phyloP scores from a whole-genome alignment of 257 asterid genomes.

The Solanum corneliomulleri region DNA sequence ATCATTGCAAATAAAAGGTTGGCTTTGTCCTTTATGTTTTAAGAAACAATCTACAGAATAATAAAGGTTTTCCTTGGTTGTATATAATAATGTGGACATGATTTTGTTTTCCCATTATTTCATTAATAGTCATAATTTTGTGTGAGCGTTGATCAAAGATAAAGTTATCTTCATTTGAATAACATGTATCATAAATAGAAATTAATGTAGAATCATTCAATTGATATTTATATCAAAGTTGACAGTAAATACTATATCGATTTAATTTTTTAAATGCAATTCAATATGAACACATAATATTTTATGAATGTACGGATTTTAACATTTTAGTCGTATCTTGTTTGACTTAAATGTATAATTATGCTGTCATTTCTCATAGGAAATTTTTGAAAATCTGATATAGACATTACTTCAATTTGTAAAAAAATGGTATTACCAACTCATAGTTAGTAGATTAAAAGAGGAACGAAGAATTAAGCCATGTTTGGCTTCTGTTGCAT shows the following conservation, averaged over 20 bases:
- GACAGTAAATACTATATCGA: background rate
- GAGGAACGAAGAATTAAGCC: background rate
- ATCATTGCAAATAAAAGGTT: background rate
- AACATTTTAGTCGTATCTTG: background rate
- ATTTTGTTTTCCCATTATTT: background rate
- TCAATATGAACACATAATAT: rapidly evolving
- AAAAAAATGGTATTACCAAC: background rate
- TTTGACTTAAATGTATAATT: background rate
- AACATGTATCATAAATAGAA: background rate
- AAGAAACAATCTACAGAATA: background rate
- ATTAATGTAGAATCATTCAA: background rate
- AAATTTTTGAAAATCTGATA: background rate
- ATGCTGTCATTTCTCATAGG: background rate
- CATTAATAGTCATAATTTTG: background rate
- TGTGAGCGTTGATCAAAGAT: background rate
- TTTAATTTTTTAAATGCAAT: background rate
- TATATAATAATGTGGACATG: background rate
- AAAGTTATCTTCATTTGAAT: background rate
- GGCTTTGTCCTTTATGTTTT: background rate
- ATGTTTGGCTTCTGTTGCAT: background rate
- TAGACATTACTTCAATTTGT: background rate
- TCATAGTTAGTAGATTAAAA: background rate
- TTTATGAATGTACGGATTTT: background rate
- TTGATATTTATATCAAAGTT: background rate
- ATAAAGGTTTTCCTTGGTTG: background rate